Evolutionary conservation across 2,329 filamentous ascomycete species (phyloP).

Genomic region (Beauveria varroae): DNA sequence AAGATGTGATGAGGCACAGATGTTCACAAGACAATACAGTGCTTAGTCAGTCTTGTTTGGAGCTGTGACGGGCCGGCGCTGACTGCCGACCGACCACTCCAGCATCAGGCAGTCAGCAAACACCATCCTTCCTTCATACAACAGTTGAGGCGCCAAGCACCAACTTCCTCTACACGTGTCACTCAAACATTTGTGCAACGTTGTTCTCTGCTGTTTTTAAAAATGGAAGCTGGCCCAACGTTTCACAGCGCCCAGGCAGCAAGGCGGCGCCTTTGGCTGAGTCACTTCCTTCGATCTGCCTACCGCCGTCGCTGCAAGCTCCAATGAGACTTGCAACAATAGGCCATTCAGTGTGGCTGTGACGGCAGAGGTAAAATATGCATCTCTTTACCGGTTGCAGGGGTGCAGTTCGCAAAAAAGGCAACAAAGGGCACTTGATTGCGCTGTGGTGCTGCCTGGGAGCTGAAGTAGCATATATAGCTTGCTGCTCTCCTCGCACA

Average conservation of each 20-base stretch:
- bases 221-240: not conserved
- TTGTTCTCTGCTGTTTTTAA: not conserved
- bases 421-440: not conserved
- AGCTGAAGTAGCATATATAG: not conserved
- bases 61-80: not conserved
- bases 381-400: not conserved
- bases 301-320: not conserved
- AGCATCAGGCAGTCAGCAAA: not conserved
- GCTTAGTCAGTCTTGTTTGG: not conserved
- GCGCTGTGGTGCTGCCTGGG: not conserved
- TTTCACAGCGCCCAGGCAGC: conserved; percentile 3
- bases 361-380: not conserved
- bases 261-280: not conserved
- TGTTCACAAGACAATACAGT: too few species aligned
- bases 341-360: not conserved
- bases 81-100: not conserved
- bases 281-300: not conserved
- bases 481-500: not conserved
- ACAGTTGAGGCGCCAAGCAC: not conserved
- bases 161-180: not conserved
- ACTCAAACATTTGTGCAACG: not conserved
- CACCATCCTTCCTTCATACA: not conserved
- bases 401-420: not conserved
- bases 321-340: not conserved
- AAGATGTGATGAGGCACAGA: not conserved